Evolutionary conservation across 805 yeast genomes (phyloP).

Genomic region (Candida saitoana): DNA sequence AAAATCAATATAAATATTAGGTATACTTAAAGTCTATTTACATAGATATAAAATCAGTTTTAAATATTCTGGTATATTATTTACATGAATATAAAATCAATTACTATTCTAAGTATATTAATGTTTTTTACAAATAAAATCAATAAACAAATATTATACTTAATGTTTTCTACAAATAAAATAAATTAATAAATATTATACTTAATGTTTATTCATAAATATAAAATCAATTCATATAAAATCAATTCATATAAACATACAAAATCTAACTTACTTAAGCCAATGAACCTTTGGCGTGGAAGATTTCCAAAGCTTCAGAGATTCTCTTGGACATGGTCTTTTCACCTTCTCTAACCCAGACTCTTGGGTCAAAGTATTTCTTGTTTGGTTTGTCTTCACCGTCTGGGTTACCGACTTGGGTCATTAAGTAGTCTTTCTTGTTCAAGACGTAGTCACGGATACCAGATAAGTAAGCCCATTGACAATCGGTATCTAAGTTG

Average conservation of each 20-base stretch:
- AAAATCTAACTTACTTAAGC: not conserved
- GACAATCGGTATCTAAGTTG: constrained; percentile 98
- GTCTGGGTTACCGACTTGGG: constrained; percentile 98
- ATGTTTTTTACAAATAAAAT: too few species aligned
- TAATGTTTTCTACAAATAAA: too few species aligned
- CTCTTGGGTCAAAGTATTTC: constrained; percentile 99
- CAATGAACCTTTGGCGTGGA: constrained; percentile 73
- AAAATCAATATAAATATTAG: too few species aligned
- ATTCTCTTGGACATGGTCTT: constrained; percentile 93
- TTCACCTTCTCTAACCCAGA: constrained; percentile 99
- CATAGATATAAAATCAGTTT: too few species aligned
- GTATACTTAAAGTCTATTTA: too few species aligned
- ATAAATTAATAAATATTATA: too few species aligned
- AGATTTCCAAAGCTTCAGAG: constrained; percentile 73
- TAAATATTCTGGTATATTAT: not conserved
- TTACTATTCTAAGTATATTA: too few species aligned
- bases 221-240: too few species aligned
- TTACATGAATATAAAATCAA: too few species aligned
- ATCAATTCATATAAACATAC: not conserved
- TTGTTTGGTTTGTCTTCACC: constrained; percentile 99
- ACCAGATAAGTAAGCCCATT: constrained; percentile 95
- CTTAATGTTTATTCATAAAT: constrained; percentile 4
- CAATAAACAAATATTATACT: too few species aligned
- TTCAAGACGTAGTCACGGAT: constrained; percentile 93
- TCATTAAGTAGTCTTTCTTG: constrained; percentile 90